These are phyloP conservation scores for Morella rubra DNA, from an alignment of 306 rosid species.

Conservation along the genomic window DNA sequence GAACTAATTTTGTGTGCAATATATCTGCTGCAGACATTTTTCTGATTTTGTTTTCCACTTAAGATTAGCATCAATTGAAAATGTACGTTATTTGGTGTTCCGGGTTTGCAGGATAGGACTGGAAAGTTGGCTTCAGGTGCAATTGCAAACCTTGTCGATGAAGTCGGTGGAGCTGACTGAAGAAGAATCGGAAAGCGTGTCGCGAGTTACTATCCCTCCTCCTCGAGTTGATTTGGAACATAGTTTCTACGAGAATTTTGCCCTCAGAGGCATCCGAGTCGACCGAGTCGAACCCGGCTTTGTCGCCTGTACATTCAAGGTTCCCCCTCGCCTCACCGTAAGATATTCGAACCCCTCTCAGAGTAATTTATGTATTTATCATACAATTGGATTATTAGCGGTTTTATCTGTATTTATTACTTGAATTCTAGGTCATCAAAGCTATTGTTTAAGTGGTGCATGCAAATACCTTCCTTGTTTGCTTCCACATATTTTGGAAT, in stretches of 20 bases:
- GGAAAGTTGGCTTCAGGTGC: conserved; percentile 74
- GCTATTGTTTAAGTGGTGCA: not conserved
- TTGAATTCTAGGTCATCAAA: not conserved
- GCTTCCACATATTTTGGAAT: too few species aligned
- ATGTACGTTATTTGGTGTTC: conserved; percentile 4
- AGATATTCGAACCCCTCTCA: not conserved
- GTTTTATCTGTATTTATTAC: not conserved
- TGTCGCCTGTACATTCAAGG: conserved; percentile 58
- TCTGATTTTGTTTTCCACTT: not conserved
- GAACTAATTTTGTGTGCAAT: not conserved
- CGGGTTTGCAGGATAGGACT: conserved; percentile 51
- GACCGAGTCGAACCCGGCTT: conserved; percentile 71
- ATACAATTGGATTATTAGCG: not conserved
- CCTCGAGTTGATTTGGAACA: conserved; percentile 19
- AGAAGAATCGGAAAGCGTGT: conserved; percentile 42
- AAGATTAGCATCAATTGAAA: not conserved
- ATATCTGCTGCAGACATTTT: too few species aligned
- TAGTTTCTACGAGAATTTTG: conserved; percentile 55
- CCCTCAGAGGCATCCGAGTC: conserved; percentile 65
- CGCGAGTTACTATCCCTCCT: conserved; percentile 44
- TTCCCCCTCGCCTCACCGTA: conserved; percentile 75
- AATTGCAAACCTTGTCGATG: conserved; percentile 78
- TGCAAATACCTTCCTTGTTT: too few species aligned
- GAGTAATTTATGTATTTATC: not conserved
- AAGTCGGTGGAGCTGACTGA: conserved; percentile 52